These are phyloP conservation scores for Kazachstania sp. DNA, from an alignment of 1,139 yeast species.

Conservation along the genomic window DNA sequence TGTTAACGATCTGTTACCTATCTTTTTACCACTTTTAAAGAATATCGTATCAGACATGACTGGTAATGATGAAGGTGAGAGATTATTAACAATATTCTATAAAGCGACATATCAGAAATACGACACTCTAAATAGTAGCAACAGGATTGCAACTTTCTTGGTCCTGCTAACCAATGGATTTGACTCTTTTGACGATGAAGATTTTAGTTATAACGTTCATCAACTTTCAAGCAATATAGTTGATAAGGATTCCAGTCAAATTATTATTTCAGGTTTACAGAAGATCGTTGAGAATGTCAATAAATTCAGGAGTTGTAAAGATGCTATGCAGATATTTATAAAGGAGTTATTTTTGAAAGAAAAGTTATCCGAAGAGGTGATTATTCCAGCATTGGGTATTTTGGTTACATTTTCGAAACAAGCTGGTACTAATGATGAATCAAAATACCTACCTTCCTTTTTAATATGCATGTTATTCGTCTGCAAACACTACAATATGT, in stretches of 20 bases:
- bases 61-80: constrained; percentile 35
- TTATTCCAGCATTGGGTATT: background rate
- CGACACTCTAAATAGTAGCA: constrained; percentile 13
- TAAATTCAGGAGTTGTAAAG: background rate
- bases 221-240: constrained; percentile 12
- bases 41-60: constrained; percentile 36
- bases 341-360: background rate
- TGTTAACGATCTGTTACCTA: constrained; percentile 38
- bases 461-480: background rate
- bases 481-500: background rate
- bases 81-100: constrained; percentile 51
- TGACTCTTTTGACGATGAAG: constrained; percentile 15
- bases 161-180: constrained; percentile 15
- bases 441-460: background rate
- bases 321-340: background rate
- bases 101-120: constrained; percentile 33
- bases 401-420: background rate
- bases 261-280: constrained; percentile 16
- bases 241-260: constrained; percentile 3
- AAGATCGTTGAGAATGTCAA: constrained; percentile 6
- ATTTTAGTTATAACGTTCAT: constrained; percentile 12
- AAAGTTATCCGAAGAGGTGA: background rate
- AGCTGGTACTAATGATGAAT: background rate
- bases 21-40: constrained; percentile 51
- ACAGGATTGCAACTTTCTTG: constrained; percentile 16